Base-by-base conservation (phyloP, 139 green algal genomes). In the Chlamydomonas sp. region DNA sequence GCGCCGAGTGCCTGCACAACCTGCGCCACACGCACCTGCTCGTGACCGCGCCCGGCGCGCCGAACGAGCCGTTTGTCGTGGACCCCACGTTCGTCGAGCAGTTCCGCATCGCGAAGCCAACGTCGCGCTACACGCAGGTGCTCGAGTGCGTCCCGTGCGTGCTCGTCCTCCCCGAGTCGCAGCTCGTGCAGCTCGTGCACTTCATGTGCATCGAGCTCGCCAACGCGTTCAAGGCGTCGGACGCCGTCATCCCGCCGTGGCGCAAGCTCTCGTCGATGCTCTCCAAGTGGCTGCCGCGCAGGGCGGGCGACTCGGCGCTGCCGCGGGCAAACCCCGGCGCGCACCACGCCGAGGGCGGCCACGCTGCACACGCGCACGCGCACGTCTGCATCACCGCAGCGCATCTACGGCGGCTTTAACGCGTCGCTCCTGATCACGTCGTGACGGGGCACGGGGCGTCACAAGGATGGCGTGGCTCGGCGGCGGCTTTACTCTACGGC, bases 181-280 rank as follows among this genome's bases (percentile, higher is more conserved):
- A 69, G 22, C 47, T 92, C 10, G 48, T 49, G 5, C 58, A 49
- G 1, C 36, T 82, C 26, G 72, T 82, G 2, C 66, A 73, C 58
- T 70, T 90, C 31, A 67, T 90, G 35, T 89, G 80, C 59, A 59
- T 49, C 1, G 85, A 91, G 67, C 89, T 91, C 75, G 69, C 33
- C 28, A 34, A 73, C 2, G 83, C 86, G 0, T 91, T 90, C 60
- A 35, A 72, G 29, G 73, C 76, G 30, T 69, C 74, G 22, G 85
- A 85, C 3, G 76, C 76, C 22, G 70, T 83, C 28, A 61, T 91
- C 61, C 86, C 86, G 13, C 86, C 86, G 5, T 91, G 86, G 86
- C 80, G 86, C 28, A 73, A 83, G 16, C 63, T 65, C 34, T 78
- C 71, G 28, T 80, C 69, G 72, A 81, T 91, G 82, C 74, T 90